These are phyloP conservation scores for Trichoderma pleuroti DNA, from an alignment of 2,329 filamentous ascomycete species.

Conservation along the genomic window DNA sequence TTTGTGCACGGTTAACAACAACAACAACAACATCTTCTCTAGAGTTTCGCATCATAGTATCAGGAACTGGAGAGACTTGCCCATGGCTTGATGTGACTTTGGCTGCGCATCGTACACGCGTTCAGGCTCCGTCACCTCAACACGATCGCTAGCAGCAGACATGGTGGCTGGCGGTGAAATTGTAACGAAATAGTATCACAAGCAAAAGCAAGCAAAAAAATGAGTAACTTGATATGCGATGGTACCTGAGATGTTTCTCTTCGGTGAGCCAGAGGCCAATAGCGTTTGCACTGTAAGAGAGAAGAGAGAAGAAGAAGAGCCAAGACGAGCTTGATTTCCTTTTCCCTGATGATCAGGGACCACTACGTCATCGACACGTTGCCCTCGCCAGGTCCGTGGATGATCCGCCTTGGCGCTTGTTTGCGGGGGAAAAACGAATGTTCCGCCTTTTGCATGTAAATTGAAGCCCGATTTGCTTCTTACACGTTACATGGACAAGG, in stretches of 20 bases:
- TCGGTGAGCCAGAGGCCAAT: not conserved
- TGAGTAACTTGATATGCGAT: not conserved
- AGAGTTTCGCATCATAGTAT: not conserved
- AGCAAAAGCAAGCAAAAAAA: not conserved
- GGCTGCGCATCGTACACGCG: constrained; percentile 7
- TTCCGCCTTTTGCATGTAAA: not conserved
- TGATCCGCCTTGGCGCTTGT: not conserved
- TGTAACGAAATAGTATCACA: not conserved
- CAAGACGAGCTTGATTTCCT: not conserved
- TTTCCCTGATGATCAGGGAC: constrained; percentile 6
- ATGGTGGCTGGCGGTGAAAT: not conserved
- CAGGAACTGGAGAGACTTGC: not conserved
- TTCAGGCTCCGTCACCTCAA: not conserved
- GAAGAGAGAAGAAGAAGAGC: not conserved
- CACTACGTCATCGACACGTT: constrained; percentile 14
- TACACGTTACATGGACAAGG: not conserved
- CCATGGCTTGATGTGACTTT: constrained; percentile 12
- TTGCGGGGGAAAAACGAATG: not conserved
- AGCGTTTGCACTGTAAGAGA: not conserved
- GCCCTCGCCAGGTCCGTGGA: not conserved
- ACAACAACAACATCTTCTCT: not conserved
- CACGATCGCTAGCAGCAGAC: not conserved
- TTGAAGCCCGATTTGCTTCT: not conserved
- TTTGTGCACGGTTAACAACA: not conserved
- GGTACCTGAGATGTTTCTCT: not conserved